Conservation (phyloP, 2,329 filamentous ascomycete species). For the Penicillium concentricum region DNA sequence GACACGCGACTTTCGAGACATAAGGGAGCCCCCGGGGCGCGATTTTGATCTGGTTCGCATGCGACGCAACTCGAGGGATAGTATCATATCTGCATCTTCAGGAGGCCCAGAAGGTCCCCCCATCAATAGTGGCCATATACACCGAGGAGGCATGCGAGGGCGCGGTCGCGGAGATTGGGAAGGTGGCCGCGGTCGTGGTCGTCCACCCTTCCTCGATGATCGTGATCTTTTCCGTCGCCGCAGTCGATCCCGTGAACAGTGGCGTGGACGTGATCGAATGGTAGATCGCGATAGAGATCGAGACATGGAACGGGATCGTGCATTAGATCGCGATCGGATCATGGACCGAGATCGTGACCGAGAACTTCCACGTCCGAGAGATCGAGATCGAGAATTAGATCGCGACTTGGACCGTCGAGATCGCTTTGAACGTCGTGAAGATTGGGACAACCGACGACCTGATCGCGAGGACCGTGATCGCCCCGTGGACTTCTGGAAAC, state of each 20-base stretch:
- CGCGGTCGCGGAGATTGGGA: slow-evolving; percentile 46
- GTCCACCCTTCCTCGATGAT: slow-evolving; percentile 41
- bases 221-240: slow-evolving; percentile 44
- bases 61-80: slow-evolving; percentile 47
- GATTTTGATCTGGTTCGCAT: slow-evolving; percentile 42
- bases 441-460: slow-evolving; percentile 28
- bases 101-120: slow-evolving; percentile 38
- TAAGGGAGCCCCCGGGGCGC: slow-evolving; percentile 35
- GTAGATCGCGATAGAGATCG: slow-evolving; percentile 39
- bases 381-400: slow-evolving; percentile 33
- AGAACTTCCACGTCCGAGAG: slow-evolving; percentile 28
- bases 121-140: slow-evolving; percentile 33
- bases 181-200: slow-evolving; percentile 44
- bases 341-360: slow-evolving; percentile 33
- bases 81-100: slow-evolving; percentile 38
- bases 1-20: slow-evolving; percentile 42
- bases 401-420: slow-evolving; percentile 37
- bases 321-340: slow-evolving; percentile 27
- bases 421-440: slow-evolving; percentile 32
- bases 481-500: slow-evolving; percentile 38
- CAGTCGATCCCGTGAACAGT: slow-evolving; percentile 46
- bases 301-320: slow-evolving; percentile 31
- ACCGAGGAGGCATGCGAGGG: slow-evolving; percentile 42
- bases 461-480: slow-evolving; percentile 33
- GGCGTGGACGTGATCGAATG: slow-evolving; percentile 39